Base-by-base conservation (phyloP, 1,284 basidiomycete genomes). In the Neonothopanus nambi region DNA sequence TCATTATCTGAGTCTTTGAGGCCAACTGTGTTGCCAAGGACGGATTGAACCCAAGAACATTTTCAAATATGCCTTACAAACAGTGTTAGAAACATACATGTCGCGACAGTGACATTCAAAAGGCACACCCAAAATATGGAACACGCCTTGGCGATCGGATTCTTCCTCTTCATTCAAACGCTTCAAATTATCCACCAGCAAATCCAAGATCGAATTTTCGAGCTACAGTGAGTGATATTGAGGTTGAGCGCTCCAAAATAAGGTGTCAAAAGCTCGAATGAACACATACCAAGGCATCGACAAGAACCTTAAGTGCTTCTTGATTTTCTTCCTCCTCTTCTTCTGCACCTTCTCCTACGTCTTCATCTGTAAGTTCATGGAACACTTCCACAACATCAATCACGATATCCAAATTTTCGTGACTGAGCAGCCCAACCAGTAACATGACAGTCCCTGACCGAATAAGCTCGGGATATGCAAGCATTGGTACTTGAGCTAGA, bases 291-390 rank as follows among this genome's bases (percentile, higher is more conserved):
- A 95, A 69, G 51, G 79, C 79, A 51, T 89, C 83, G 37, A 93
- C 81, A 1, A 96, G 74, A 55, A 80, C 73, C 59, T 87, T 92
- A 63, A 95, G 71, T 2, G 84, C 83, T 23, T 79, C 81, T 56
- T 86, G 82, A n/a, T 80, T 77, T 15, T 77, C 82, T 3, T 83
- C 82, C n/a, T 88, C 86, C 2, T 82, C 81, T 13, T 84, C 85
- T 8, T 87, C 87, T 5, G 73, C 81, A 52, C 88, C 89, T 37
- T 89, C 87, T 2, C 91, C 88, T 1, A 93, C 92, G 65, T 99
- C 96, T 67, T 98, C 96, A 63, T 99, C 96, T 0, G 95, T 96
- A 55, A 98, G 77, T 70, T 99, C 97, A 63, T 95, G 91, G 3
- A 99, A 77, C 23, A 95, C 81, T 65, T 95, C 91, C 18, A 97